Base-by-base conservation (phyloP, 2,329 filamentous ascomycete genomes). In the Colletotrichum sp. region DNA sequence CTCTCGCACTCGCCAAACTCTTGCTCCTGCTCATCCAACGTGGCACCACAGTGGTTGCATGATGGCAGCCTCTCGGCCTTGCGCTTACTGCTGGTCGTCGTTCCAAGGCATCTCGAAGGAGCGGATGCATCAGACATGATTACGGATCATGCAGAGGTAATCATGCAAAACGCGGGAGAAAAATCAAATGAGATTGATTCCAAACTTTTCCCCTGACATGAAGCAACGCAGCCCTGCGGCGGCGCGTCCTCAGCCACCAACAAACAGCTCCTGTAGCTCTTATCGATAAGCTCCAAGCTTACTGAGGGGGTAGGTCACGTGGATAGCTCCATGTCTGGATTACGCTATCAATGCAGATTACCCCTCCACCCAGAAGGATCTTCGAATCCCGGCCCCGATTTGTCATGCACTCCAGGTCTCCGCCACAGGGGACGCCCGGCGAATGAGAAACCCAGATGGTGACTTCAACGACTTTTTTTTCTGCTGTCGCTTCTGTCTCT, bases 351-450 rank as follows among this genome's bases (percentile, higher is more conserved):
- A 9, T 9, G n/a, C 18, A 21, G 44, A 49, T 49, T 49, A 49
- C 44, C 44, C 44, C 44, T 49, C 44, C 44, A 49, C 44, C 0
- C 10, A 7, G 44, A 52, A 65, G 12, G 59, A 65, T 67, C 62
- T 75, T 68, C 72, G 72, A 75, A 59, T 39, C 60, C 59, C 60
- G 44, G 34, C 34, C 28, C 72, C 68, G 68, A 75, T 75, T 72
- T 72, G 72, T 75, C 72, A 75, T 75, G 72, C 52, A 75, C 68
- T 71, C 72, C 62, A 75, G n/a, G 68, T 72, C 67, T 21, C 52
- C 44, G 64, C 63, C 69, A 44, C 44, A 55, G 8, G 64, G 64
- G 36, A 18, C 24, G 30, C 64, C 64, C 10, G 32, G 64, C 28
- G 64, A 55, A 32, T 52, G 26, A 36, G 44, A 9, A 21, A 15